Conservation (phyloP, 2,329 filamentous ascomycete genomes). For the Ophiocordyceps sinensis region DNA sequence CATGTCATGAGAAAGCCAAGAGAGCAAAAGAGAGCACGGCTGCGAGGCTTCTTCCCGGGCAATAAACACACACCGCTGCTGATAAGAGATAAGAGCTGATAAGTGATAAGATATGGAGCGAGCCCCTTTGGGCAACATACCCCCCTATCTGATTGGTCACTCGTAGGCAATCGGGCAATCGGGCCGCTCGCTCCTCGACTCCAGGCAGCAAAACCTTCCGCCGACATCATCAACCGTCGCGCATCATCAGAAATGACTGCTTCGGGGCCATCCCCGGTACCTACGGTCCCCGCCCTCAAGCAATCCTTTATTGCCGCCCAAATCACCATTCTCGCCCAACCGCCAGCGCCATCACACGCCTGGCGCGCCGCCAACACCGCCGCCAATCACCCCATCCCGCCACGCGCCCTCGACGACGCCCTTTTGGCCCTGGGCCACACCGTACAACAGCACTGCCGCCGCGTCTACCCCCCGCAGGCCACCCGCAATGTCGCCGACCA, state of each 20-base stretch:
- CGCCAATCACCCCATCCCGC: conserved; percentile 25
- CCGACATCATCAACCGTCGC: not conserved
- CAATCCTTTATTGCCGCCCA: conserved; percentile 48
- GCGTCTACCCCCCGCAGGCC: conserved; percentile 54
- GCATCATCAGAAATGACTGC: conserved; percentile 1
- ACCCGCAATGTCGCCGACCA: conserved; percentile 59
- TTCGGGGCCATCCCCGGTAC: conserved; percentile 13
- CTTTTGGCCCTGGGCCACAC: conserved; percentile 44
- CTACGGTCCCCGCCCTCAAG: conserved; percentile 48
- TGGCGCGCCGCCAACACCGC: conserved; percentile 35
- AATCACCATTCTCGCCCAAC: conserved; percentile 46
- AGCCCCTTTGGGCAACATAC: too few species aligned
- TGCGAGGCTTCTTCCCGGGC: too few species aligned
- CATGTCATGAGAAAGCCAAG: too few species aligned
- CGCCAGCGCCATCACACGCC: conserved; percentile 37
- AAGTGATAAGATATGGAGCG: too few species aligned
- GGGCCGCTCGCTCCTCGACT: too few species aligned
- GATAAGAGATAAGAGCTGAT: too few species aligned
- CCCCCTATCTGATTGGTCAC: too few species aligned
- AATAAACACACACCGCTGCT: too few species aligned
- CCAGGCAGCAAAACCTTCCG: too few species aligned
- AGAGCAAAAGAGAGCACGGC: too few species aligned
- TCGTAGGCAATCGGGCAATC: too few species aligned
- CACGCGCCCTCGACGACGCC: conserved; percentile 40
- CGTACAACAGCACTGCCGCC: conserved; percentile 48